These are phyloP conservation scores for Logfia minima DNA, from an alignment of 129 eudicot genomes.

Conservation along the genomic window DNA sequence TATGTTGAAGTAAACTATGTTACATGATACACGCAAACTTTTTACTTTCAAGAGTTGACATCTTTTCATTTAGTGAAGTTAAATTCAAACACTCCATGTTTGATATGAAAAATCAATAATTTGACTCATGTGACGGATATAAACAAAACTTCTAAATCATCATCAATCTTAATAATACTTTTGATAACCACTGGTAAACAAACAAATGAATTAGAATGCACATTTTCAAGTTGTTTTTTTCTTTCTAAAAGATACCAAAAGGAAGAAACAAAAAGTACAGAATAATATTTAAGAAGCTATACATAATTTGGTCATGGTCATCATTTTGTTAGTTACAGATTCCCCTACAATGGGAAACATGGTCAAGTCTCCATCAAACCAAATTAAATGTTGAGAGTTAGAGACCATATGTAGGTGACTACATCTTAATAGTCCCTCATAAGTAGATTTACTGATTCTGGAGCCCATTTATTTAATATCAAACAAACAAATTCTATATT, in stretches of 20 bases:
- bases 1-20: no score
- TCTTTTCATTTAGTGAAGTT: no score
- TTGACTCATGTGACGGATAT: no score
- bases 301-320: neutral
- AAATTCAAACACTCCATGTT: no score
- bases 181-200: neutral
- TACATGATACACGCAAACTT: no score
- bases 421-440: conserved; percentile 13
- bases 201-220: neutral
- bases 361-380: conserved; percentile 23
- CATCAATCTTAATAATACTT: neutral
- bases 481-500: neutral
- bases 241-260: neutral
- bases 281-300: neutral
- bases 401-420: conserved; percentile 5
- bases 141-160: no score
- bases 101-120: no score
- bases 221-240: neutral
- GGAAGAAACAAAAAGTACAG: neutral
- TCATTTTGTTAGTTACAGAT: conserved; percentile 25
- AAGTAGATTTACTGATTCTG: conserved; percentile 12
- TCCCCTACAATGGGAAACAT: conserved; percentile 24
- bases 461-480: conserved; percentile 9
- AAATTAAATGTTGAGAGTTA: conserved; percentile 3
- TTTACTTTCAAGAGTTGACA: no score